phyloP scores from a whole-genome alignment of 1,284 basidiomycete species.

The Bondarzewia mesenterica region DNA sequence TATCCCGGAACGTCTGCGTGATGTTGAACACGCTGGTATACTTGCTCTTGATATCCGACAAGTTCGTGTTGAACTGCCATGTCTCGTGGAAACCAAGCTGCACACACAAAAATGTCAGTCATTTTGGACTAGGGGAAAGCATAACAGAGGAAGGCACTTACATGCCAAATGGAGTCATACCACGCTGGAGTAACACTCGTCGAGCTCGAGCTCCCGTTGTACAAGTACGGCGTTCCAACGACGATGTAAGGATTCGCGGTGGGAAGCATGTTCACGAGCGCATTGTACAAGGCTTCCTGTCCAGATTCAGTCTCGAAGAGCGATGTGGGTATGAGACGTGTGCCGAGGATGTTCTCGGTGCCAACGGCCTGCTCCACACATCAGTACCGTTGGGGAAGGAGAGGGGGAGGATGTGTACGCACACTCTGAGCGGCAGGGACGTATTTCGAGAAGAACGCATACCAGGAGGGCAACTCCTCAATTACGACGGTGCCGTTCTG shows the following conservation, averaged over 20 bases:
- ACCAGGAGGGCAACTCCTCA: constrained; percentile 24
- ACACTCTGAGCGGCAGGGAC: constrained; percentile 20
- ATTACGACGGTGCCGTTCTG: constrained; percentile 24
- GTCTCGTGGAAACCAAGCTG: constrained; percentile 17
- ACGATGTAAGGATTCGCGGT: constrained; percentile 22
- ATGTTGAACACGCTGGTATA: constrained; percentile 29
- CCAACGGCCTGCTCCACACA: constrained; percentile 19
- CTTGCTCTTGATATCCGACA: constrained; percentile 23
- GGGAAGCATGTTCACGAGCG: constrained; percentile 19
- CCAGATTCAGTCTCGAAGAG: constrained; percentile 20
- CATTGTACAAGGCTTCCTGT: constrained; percentile 16
- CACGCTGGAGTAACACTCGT: constrained; percentile 42
- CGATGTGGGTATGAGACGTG: constrained; percentile 22
- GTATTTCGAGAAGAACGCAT: constrained; percentile 24
- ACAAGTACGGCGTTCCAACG: constrained; percentile 31
- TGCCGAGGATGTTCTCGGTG: constrained; percentile 20
- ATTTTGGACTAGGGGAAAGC: too few relatives aligned
- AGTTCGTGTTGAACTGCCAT: constrained; percentile 36
- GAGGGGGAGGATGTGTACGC: constrained; percentile 4
- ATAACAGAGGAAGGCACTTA: constrained; percentile 23
- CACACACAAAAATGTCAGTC: background rate
- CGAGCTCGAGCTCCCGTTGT: constrained; percentile 29
- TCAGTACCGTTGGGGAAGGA: background rate
- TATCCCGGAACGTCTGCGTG: constrained; percentile 31
- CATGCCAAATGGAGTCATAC: constrained; percentile 40